These are phyloP conservation scores for Barbarea vulgaris DNA, from an alignment of 345 rosid species.

Conservation along the genomic window DNA sequence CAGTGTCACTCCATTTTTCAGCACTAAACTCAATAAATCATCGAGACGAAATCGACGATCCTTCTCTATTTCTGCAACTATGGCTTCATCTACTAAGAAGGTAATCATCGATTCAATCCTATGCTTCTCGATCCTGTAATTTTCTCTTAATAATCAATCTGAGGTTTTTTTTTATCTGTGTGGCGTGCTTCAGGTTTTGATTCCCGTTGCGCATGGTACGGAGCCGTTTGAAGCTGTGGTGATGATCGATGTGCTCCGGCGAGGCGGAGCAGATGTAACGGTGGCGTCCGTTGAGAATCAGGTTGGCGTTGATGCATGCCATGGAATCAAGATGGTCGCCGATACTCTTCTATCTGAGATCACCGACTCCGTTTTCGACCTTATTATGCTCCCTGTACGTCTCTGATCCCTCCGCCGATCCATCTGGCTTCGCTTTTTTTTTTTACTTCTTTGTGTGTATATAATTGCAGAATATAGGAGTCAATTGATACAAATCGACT, in stretches of 20 bases:
- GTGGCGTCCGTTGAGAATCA: slow-evolving; percentile 81
- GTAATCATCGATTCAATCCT: slow-evolving; percentile 36
- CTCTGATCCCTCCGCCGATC: slow-evolving; percentile 28
- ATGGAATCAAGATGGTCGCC: slow-evolving; percentile 74
- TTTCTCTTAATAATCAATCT: not conserved
- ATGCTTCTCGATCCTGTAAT: slow-evolving; percentile 29
- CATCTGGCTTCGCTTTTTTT: not conserved
- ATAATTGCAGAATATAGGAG: not conserved
- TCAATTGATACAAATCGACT: not conserved
- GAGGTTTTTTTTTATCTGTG: not conserved
- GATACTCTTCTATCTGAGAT: slow-evolving; percentile 69
- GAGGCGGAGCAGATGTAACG: slow-evolving; percentile 83
- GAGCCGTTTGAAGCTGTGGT: slow-evolving; percentile 97
- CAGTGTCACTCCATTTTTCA: slow-evolving; percentile 1
- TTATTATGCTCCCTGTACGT: slow-evolving; percentile 73
- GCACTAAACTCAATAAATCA: slow-evolving; percentile 12
- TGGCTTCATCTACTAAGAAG: slow-evolving; percentile 64
- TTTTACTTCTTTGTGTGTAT: not conserved
- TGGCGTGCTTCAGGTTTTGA: slow-evolving; percentile 62
- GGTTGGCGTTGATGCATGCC: slow-evolving; percentile 69
- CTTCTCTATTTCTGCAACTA: slow-evolving; percentile 48
- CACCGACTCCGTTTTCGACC: slow-evolving; percentile 59
- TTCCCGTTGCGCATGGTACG: slow-evolving; percentile 87
- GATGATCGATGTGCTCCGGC: slow-evolving; percentile 74
- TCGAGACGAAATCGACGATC: slow-evolving; percentile 37